Percentiles rank a stretch among this genome's conserved stretches.
Conservation (phyloP, 495 filamentous ascomycete species). For the Pyrenula aspistea region DNA sequence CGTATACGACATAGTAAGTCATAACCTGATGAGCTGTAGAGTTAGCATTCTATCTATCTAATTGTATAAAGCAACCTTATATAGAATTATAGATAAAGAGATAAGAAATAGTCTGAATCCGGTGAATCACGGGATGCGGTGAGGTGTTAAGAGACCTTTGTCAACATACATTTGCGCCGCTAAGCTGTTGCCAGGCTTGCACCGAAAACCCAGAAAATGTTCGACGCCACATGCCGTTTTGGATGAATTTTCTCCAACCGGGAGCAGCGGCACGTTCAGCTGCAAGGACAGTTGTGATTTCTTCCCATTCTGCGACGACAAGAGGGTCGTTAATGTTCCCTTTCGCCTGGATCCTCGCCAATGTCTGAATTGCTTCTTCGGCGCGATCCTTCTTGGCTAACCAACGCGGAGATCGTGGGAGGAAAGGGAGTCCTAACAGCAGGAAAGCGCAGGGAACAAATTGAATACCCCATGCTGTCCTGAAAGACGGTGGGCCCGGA, state of each 20-base stretch:
- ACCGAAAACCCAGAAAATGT: slow-evolving; percentile 55
- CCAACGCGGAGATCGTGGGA: slow-evolving; percentile 64
- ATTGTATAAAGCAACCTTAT: too few species aligned
- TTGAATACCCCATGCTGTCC: slow-evolving; percentile 63
- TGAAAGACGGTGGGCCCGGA: slow-evolving; percentile 49
- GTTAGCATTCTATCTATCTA: slow-evolving; percentile 1
- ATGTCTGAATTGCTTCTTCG: slow-evolving; percentile 52
- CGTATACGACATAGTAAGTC: slow-evolving; percentile 61
- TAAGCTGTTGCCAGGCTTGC: slow-evolving; percentile 61
- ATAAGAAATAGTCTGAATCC: too few species aligned
- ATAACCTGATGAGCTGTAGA: slow-evolving; percentile 28
- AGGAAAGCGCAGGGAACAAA: slow-evolving; percentile 54
- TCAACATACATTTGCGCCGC: slow-evolving; percentile 53
- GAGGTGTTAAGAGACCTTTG: slow-evolving; percentile 46
- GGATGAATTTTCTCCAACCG: slow-evolving; percentile 48
- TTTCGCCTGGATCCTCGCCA: slow-evolving; percentile 58
- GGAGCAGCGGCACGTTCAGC: slow-evolving; percentile 40
- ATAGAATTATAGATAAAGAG: too few species aligned
- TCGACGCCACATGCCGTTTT: slow-evolving; percentile 58
- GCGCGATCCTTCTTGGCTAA: slow-evolving; percentile 55
- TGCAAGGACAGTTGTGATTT: slow-evolving; percentile 38
- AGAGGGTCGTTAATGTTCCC: slow-evolving; percentile 53
- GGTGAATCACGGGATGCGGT: too few species aligned
- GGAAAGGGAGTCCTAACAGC: slow-evolving; percentile 52
- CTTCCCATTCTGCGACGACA: slow-evolving; percentile 62